phyloP scores from a whole-genome alignment of 106 monocot species.

The Cymbidium sinense region DNA sequence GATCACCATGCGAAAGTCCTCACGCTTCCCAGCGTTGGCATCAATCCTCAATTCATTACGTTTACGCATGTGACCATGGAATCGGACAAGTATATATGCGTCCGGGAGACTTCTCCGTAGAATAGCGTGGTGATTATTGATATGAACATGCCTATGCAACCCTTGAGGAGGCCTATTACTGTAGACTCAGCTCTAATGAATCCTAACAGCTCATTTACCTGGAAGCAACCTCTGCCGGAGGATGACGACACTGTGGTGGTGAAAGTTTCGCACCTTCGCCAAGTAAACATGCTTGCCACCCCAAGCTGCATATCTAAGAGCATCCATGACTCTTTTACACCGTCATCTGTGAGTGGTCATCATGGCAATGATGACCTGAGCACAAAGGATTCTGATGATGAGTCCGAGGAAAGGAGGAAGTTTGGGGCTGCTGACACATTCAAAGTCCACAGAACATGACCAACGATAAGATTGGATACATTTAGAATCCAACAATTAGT shows the following conservation, averaged over 20 bases:
- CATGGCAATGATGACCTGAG: conserved; percentile 4
- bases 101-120: conserved; percentile 96
- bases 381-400: conserved; percentile 24
- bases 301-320: conserved; percentile 66
- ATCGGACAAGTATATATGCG: conserved; percentile 92
- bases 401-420: conserved; percentile 74
- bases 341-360: conserved; percentile 3
- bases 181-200: conserved; percentile 97
- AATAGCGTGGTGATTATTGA: conserved; percentile 94
- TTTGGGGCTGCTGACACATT: conserved; percentile 93
- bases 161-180: conserved; percentile 88
- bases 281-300: conserved; percentile 72
- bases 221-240: conserved; percentile 84
- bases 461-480: too few species aligned
- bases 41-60: conserved; percentile 88
- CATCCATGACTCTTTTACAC: conserved; percentile 27
- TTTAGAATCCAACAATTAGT: too few species aligned
- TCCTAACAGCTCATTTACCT: conserved; percentile 75
- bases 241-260: conserved; percentile 73
- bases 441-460: conserved; percentile 56
- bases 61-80: conserved; percentile 99
- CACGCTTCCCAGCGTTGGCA: conserved; percentile 86
- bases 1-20: conserved; percentile 83
- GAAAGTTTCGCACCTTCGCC: conserved; percentile 71
- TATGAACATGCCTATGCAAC: conserved; percentile 89